phyloP scores from a whole-genome alignment of 805 yeast genomes.

The Kluyveromyces siamensis region DNA sequence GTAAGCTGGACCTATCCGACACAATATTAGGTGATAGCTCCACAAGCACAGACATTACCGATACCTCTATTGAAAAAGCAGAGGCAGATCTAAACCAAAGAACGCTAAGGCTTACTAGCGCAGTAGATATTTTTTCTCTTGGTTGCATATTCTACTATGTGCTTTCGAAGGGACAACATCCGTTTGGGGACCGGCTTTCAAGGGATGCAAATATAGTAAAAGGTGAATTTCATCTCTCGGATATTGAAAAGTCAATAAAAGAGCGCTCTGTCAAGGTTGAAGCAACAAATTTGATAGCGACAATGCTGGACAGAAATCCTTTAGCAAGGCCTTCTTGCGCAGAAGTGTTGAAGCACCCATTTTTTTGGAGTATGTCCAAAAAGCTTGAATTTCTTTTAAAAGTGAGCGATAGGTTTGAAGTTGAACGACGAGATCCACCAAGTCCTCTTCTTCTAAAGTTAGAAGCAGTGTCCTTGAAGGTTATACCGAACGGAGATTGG shows the following conservation, averaged over 20 bases:
- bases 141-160: conserved; percentile 93
- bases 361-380: conserved; percentile 70
- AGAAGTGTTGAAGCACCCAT: conserved; percentile 70
- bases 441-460: conserved; percentile 46
- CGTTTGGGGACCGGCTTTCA: conserved; percentile 86
- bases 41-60: conserved; percentile 4
- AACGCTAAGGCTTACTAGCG: conserved; percentile 55
- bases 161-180: conserved; percentile 76
- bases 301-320: conserved; percentile 69
- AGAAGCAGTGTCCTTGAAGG: conserved; percentile 42
- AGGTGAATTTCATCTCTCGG: conserved; percentile 45
- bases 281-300: conserved; percentile 59
- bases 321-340: conserved; percentile 60
- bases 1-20: conserved; percentile 14
- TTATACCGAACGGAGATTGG: conserved; percentile 68
- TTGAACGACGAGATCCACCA: conserved; percentile 75
- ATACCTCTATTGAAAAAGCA: conserved; percentile 13
- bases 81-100: conserved; percentile 33
- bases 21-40: conserved; percentile 9
- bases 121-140: conserved; percentile 86
- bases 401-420: conserved; percentile 86
- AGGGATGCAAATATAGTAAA: conserved; percentile 84
- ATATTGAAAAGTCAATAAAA: conserved; percentile 23
- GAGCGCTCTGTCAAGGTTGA: conserved; percentile 36
- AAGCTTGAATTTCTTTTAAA: conserved; percentile 77